These are phyloP conservation scores for Arabis alpina DNA, from an alignment of 345 rosid species.

Conservation along the genomic window DNA sequence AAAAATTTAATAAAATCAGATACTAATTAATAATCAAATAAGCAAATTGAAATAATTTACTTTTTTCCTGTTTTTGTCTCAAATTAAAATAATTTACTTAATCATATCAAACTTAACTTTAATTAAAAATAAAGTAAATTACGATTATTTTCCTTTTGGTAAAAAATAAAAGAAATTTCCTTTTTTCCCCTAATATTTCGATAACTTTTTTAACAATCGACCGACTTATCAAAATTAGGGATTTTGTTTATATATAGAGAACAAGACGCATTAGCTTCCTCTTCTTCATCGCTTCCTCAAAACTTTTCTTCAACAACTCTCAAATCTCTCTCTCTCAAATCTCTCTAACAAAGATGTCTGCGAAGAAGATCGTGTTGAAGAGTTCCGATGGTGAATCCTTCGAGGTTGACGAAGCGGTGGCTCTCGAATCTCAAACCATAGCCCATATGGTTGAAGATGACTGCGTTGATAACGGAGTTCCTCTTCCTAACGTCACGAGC, in stretches of 20 bases:
- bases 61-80: too few relatives aligned
- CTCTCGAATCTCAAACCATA: constrained; percentile 64
- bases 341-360: constrained; percentile 39
- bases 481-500: constrained; percentile 70
- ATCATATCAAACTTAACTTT: neutral
- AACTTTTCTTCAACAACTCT: too few relatives aligned
- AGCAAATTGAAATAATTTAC: too few relatives aligned
- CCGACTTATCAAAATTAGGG: constrained; percentile 24
- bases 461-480: constrained; percentile 65
- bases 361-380: constrained; percentile 54
- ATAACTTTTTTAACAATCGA: constrained; percentile 16
- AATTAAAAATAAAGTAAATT: neutral
- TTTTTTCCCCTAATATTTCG: neutral
- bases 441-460: constrained; percentile 71
- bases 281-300: neutral
- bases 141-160: neutral
- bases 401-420: constrained; percentile 70
- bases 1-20: too few relatives aligned
- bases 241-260: neutral
- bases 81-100: too few relatives aligned
- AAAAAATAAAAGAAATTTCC: neutral
- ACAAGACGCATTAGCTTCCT: neutral
- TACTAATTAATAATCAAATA: too few relatives aligned
- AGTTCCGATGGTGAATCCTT: constrained; percentile 73
- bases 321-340: constrained; percentile 2